Evolutionary conservation across 805 yeast genomes (phyloP).

Genomic region (Yarrowia sp.): DNA sequence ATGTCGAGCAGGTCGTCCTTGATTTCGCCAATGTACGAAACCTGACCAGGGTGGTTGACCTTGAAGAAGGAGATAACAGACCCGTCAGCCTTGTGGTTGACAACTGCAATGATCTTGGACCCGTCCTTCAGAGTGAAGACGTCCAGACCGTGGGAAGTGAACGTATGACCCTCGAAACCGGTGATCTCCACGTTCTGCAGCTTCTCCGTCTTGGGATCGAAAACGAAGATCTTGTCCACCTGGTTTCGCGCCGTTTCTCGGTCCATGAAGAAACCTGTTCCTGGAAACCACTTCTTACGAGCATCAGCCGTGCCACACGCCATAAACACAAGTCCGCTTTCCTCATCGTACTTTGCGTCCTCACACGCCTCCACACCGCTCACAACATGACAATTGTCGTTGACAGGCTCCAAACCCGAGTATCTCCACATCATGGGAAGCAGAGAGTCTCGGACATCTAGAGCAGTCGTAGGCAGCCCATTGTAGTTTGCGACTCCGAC

Average conservation of each 20-base stretch:
- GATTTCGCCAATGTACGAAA: neutral
- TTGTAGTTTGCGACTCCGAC: conserved; percentile 9
- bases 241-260: neutral
- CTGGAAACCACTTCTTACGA: conserved; percentile 19
- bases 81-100: neutral
- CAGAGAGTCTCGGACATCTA: conserved; percentile 9
- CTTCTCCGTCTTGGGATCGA: conserved; percentile 16
- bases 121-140: conserved; percentile 18
- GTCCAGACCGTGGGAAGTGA: conserved; percentile 13
- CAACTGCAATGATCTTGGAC: neutral
- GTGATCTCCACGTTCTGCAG: neutral
- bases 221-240: neutral
- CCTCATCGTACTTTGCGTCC: conserved; percentile 21
- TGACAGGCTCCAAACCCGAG: neutral
- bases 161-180: conserved; percentile 5
- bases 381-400: conserved; percentile 8
- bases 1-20: neutral
- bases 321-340: neutral
- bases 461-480: neutral
- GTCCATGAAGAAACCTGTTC: neutral
- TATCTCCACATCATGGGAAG: conserved; percentile 15
- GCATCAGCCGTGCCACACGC: neutral
- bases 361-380: conserved; percentile 5
- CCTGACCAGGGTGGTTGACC: neutral
- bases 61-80: conserved; percentile 1